These are phyloP conservation scores for Murraya paniculata DNA, from an alignment of 345 rosid genomes.

Conservation along the genomic window DNA sequence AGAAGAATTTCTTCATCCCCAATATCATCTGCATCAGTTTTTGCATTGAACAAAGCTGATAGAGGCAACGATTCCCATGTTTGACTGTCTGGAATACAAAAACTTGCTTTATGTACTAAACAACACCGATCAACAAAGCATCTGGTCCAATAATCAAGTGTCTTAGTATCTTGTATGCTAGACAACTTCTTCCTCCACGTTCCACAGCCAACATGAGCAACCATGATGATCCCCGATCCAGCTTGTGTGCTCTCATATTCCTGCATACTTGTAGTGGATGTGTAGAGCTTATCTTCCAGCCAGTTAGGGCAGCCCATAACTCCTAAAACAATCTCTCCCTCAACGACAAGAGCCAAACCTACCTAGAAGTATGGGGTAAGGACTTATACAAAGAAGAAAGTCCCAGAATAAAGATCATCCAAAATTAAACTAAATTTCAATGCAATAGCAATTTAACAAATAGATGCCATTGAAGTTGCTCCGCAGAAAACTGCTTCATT, in stretches of 20 bases:
- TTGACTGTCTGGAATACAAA: conserved; percentile 78
- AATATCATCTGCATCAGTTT: conserved; percentile 33
- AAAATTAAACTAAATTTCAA: not conserved
- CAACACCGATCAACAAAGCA: conserved; percentile 59
- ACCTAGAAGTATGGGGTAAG: conserved; percentile 46
- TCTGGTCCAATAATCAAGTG: conserved; percentile 56
- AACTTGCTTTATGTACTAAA: conserved; percentile 50
- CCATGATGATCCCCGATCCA: conserved; percentile 59
- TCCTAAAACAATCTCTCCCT: conserved; percentile 71
- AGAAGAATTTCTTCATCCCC: conserved; percentile 52
- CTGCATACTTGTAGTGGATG: conserved; percentile 17
- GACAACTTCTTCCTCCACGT: conserved; percentile 62
- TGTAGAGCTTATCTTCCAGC: conserved; percentile 34
- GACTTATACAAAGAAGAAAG: conserved; percentile 21
- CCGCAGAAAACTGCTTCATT: not conserved
- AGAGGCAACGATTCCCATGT: conserved; percentile 75
- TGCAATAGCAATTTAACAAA: not conserved
- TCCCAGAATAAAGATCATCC: not conserved
- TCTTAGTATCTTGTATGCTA: conserved; percentile 17
- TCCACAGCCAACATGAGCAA: conserved; percentile 75
- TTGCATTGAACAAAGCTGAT: conserved; percentile 45
- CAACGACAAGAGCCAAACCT: conserved; percentile 87
- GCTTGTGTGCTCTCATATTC: conserved; percentile 20
- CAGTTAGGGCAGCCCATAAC: conserved; percentile 96
- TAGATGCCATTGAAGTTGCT: not conserved